These are phyloP conservation scores for Rhodosorus marinus DNA, from an alignment of 23 red algal species.

Conservation along the genomic window DNA sequence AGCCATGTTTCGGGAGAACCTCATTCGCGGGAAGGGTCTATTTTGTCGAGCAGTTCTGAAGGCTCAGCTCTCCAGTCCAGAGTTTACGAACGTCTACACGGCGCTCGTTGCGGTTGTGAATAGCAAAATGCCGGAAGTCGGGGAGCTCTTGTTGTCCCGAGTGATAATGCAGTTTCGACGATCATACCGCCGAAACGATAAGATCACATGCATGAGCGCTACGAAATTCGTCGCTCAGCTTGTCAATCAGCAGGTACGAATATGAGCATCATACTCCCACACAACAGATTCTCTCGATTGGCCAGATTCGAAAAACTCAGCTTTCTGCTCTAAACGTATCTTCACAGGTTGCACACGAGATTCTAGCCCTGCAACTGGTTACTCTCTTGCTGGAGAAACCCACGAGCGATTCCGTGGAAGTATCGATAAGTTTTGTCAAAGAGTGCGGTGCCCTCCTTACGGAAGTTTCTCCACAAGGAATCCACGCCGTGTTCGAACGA, in stretches of 20 bases:
- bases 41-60: conserved; percentile 40
- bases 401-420: conserved; percentile 57
- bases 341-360: too few species aligned
- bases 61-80: conserved; percentile 40
- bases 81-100: conserved; percentile 58
- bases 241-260: conserved; percentile 46
- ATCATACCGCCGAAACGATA: conserved; percentile 8
- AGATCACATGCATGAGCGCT: conserved; percentile 10
- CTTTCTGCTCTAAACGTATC: too few species aligned
- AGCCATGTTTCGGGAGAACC: conserved; percentile 36
- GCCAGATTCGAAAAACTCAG: too few species aligned
- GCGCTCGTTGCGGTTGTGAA: conserved; percentile 36
- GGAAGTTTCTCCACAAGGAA: conserved; percentile 10
- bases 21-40: conserved; percentile 43
- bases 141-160: conserved; percentile 27
- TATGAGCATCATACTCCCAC: too few species aligned
- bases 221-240: conserved; percentile 38
- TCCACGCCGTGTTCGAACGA: conserved; percentile 22
- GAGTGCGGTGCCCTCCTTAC: conserved; percentile 36
- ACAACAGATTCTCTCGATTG: too few species aligned
- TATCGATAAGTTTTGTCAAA: conserved; percentile 25
- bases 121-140: conserved; percentile 31
- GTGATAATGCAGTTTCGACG: conserved; percentile 29
- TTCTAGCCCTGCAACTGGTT: conserved; percentile 44
- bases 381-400: conserved; percentile 16